A percentile compares a stretch with the other conserved stretches of the same genome.
Evolutionary conservation across 225 moss, liverwort and hornwort species (phyloP).

Genomic region (Physcomitrellopsis africana): DNA sequence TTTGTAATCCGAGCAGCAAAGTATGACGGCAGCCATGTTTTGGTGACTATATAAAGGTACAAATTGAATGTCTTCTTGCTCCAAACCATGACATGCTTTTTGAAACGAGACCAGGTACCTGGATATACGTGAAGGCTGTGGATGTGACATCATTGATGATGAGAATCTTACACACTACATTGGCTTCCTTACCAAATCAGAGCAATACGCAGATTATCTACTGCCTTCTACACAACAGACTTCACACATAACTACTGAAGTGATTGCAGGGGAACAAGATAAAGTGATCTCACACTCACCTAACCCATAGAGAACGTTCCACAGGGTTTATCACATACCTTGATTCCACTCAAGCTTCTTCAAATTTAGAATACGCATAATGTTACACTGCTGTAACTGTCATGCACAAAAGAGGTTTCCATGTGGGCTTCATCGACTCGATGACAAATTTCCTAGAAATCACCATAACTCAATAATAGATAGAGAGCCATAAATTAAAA

Average conservation of each 20-base stretch:
- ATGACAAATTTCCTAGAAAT: background rate
- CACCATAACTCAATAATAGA: background rate
- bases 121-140: constrained; percentile 88
- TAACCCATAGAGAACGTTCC: background rate
- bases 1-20: constrained; percentile 17
- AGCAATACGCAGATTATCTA: constrained; percentile 22
- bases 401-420: constrained; percentile 22
- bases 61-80: constrained; percentile 9
- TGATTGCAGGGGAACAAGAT: too few species aligned
- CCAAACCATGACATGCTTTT: constrained; percentile 9
- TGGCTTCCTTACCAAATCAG: constrained; percentile 70
- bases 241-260: background rate
- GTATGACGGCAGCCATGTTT: background rate
- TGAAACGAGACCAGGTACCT: constrained; percentile 53
- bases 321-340: constrained; percentile 53
- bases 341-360: constrained; percentile 88
- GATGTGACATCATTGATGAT: constrained; percentile 72
- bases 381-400: constrained; percentile 87
- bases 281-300: background rate
- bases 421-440: constrained; percentile 18
- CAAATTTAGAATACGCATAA: constrained; percentile 95
- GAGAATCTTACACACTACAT: constrained; percentile 80
- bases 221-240: constrained; percentile 17
- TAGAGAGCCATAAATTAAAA: background rate
- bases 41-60: background rate